Percentiles rank a stretch among this genome's conserved stretches.
phyloP scores from a whole-genome alignment of 805 yeast species.

The Torulaspora maleeae region DNA sequence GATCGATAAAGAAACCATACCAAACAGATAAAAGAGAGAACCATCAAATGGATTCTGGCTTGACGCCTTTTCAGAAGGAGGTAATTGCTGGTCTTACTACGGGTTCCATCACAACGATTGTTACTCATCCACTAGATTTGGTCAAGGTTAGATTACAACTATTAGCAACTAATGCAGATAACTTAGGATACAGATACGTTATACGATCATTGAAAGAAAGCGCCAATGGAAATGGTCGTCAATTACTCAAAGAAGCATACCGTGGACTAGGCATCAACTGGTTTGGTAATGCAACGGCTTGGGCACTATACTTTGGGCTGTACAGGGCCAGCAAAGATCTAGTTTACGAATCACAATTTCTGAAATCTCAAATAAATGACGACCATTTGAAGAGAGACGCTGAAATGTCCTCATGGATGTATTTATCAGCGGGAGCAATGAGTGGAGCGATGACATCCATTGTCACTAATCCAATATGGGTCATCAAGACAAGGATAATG shows the following conservation, averaged over 20 bases:
- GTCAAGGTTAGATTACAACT: conserved; percentile 80
- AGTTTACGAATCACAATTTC: conserved; percentile 19
- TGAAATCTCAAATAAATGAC: conserved; percentile 4
- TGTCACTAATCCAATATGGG: conserved; percentile 93
- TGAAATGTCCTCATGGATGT: conserved; percentile 38
- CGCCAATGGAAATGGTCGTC: conserved; percentile 7
- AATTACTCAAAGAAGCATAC: conserved; percentile 41
- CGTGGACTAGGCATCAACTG: conserved; percentile 79
- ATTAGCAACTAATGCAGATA: conserved; percentile 28
- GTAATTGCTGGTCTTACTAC: conserved; percentile 70
- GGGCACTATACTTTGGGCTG: conserved; percentile 82
- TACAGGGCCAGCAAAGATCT: conserved; percentile 58
- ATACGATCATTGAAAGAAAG: conserved; percentile 21
- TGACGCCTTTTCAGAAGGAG: conserved; percentile 44
- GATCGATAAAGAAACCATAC: neutral
- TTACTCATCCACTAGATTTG: conserved; percentile 87
- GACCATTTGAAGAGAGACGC: conserved; percentile 13
- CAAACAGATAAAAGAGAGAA: neutral
- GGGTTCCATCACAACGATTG: conserved; percentile 72
- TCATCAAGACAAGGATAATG: conserved; percentile 81
- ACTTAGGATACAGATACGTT: conserved; percentile 32
- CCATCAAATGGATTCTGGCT: conserved; percentile 3
- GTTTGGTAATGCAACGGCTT: conserved; percentile 77
- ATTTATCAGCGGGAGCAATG: conserved; percentile 50
- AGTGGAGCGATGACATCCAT: conserved; percentile 77